Base-by-base conservation (phyloP, 306 rosid species). In the Casuarina cunninghamiana region DNA sequence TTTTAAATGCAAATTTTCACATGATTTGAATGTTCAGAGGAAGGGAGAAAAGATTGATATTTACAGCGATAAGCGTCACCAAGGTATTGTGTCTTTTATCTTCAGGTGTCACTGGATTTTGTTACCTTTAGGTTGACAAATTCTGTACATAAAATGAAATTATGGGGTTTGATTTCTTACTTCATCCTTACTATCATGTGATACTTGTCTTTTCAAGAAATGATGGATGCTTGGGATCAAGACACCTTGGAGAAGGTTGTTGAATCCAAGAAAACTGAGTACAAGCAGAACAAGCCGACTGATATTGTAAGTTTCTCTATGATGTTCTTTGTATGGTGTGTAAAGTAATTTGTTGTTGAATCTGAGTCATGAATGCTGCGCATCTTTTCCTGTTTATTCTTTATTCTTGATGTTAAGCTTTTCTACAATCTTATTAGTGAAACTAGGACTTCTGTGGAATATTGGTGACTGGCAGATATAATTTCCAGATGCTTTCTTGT, bases 201-300 rank as follows among this genome's bases (percentile, higher is more conserved):
- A 57, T 57, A 19, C 21, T 38, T 57, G 9, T 57, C 63, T 46
- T 10, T 71, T 46, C 3, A 70, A 91, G 99, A 91, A 8, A 90
- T 98, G 0, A 96, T 96, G 99, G 98, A 91, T 85, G 98, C 93
- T 41, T 96, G 99, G 98, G 99, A 96, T 91, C 97, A 90, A 87
- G 97, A 88, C 86, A 93, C 85, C 3, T 80, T 96, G 90, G 99
- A 96, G 88, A 91, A 93, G 88, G 99, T 90, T 57, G 91, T 96
- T 43, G 97, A 93, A 81, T 93, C 94, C 4, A 96, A 96, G 88
- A 86, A 93, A 83, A 87, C 5, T 0, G 94, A 96, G 60, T 96
- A 90, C 74, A 87, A 91, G 73, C 99, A 85, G 87, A 91, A 96
- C 65, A 96, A 96, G 84, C 94, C 97, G 13, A 96, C 99, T 16